Base-by-base conservation (phyloP, 2,329 filamentous ascomycete species). In the Herpotrichia juniperi region DNA sequence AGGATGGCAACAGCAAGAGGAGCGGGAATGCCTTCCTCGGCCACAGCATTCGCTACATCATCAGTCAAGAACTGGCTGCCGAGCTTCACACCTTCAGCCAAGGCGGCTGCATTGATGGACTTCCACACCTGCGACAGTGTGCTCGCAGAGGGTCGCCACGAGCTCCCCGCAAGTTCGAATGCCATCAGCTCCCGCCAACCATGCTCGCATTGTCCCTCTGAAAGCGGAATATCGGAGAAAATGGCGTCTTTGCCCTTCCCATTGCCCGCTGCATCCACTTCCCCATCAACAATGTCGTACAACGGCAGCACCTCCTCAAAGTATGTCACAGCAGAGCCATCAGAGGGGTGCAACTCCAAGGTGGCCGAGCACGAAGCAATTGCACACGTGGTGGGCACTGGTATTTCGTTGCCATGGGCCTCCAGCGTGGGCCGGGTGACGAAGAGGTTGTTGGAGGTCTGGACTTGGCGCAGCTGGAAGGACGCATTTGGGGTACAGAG, bases 381-480 rank as follows among this genome's bases (percentile, higher is more conserved):
- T 48, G 76, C 76, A 54, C 74, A 63, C 43, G 77, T 66, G 42
- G 67, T 70, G 26, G 69, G 61, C 31, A 61, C 51, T n/a, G 65
- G 61, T 43, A 61, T 66, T 31, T 67, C 61, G 68, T 68, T 66
- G 66, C 61, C 64, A 63, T 69, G 69, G 57, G 68, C 66, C 19
- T 70, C 63, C 50, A 76, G 76, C 4, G 54, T 51, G 35, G 79
- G 78, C 44, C 74, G 74, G 21, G 83, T 73, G 31, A 87, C 65
- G 68, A 83, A 83, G 50, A 87, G 76, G 30, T 82, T 84, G 59
- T 88, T 88, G 22, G 85, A 87, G 14, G 85, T 87, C 60, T 85
- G 84, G 46, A 87, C 84, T 68, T 87, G 84, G 59, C 84, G 83
- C 46, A 87, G 72, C 52, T 81, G 78, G 73, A 81, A 88, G 10